Evolutionary conservation across 2,329 filamentous ascomycete species (phyloP), one percentile per base, ranked within the genome.

Genomic region (Mycosphaerella sp.): DNA sequence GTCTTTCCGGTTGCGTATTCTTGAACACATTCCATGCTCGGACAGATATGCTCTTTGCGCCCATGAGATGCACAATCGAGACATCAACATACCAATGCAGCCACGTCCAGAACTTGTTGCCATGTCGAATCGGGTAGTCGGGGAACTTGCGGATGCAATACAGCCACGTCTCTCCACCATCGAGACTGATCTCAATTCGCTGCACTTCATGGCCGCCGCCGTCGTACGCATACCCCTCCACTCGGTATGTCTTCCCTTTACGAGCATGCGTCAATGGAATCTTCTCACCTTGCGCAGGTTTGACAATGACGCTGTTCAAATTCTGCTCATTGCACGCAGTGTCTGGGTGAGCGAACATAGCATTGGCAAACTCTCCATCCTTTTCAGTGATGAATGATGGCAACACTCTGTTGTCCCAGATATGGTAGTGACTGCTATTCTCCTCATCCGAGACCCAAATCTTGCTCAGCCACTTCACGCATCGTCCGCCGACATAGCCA

Each of bases 21-120:
- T 77, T 79, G 64, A 74, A 74, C 0, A 74, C 75, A 51, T 79
- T 74, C 62, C 74, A 77, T 55, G 73, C 75, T 14, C 76, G 70
- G 4, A 78, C 77, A 0, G 63, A 68, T 46, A 80, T 74, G 46
- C 68, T 71, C 34, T 70, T 66, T 0, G 75, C 71, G 14, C 67
- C 66, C 3, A 77, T 59, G 3, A 80, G 62, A 55, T 77, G 70
- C 1, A 69, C 64, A 1, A 77, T 62, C 10, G 72, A 70, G 2
- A 80, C 66, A 51, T 80, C 78, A 1, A 79, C 66, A 53, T 78
- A 68, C 78, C 78, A 80, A 56, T 76, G 73, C 3, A 77, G 43
- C 78, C 78, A 80, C 0, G 76, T 74, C 78, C 77, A 80, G 59
- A 77, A 80, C 59, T 77, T 80, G 39, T 72, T 75, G 2, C 76